Base-by-base conservation (phyloP, 2,329 filamentous ascomycete genomes). In the Teratosphaeria nubilosa region DNA sequence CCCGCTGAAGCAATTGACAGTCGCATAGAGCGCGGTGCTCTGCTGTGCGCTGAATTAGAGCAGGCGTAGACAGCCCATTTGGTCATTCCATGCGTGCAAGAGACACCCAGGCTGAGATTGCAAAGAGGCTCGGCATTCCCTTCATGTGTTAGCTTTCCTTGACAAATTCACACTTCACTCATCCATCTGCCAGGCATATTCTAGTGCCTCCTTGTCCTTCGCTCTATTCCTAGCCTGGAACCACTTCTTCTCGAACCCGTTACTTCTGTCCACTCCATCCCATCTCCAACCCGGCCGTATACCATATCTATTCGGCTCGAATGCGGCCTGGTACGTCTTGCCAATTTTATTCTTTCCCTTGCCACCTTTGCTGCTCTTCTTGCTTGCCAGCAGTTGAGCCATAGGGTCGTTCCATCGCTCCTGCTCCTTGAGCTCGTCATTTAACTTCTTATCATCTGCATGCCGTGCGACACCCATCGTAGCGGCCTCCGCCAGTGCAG, bases 171-270 rank as follows among this genome's bases (percentile, higher is more conserved):
- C 3, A 16, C 3, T 48, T 56, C 25, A 94, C 73, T 91, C 89
- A 75, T 96, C 94, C 87, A 95, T 94, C 78, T 96, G 90, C 94
- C 92, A 99, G 32, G 87, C 85, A 73, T 96, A 97, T 67, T 92
- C 86, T 68, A 97, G 73, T 32, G 86, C 86, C 73, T 88, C 87
- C 66, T 87, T 84, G 70, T 91, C 85, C 67, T 86, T 84, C 65
- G 83, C 83, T 65, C 84, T 79, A 72, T 96, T 96, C 64, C 91
- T 78, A 1, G 91, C 89, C 71, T 88, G 90, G 76, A 97, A 97
- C 76, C 91, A 88, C 70, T 96, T 87, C 62, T 84, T 87, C 76
- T 99, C 94, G 71, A 96, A 97, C 0, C 92, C 92, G 75, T 90
- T 99, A 22, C 90, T 81, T 64, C 94, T 81, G 77, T 99, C 94